Conservation (phyloP, 805 yeast species). For the Saccharomycopsis fibuligera region DNA sequence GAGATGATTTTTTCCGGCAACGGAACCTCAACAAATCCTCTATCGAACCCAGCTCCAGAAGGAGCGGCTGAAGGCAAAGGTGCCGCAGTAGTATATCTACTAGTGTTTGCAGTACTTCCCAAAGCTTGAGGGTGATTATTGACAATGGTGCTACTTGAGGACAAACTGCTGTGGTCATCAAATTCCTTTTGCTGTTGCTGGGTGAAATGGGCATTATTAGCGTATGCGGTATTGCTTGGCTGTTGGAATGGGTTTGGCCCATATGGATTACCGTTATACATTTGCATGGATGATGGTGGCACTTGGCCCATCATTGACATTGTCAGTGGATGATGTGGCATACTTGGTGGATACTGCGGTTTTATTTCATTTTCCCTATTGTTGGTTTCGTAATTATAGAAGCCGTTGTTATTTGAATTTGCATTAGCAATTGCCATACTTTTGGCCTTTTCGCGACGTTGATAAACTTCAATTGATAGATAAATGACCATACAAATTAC, state of each 20-base stretch:
- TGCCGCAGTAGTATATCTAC: not conserved
- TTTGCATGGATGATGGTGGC: not conserved
- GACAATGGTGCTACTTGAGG: not conserved
- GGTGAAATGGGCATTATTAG: not conserved
- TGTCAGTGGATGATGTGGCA: too few species aligned
- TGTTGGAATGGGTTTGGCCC: not conserved
- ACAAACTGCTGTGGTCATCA: not conserved
- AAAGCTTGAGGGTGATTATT: not conserved
- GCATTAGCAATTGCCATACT: not conserved
- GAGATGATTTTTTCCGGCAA: not conserved
- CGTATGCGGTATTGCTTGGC: not conserved
- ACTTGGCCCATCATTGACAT: not conserved
- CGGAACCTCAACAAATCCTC: not conserved
- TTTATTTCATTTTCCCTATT: too few species aligned
- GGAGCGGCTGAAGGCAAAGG: not conserved
- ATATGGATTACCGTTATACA: not conserved
- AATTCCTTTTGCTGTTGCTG: not conserved
- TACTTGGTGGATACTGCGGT: not conserved
- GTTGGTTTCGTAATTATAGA: too few species aligned
- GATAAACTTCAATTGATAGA: not conserved
- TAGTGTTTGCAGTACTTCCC: not conserved
- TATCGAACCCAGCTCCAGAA: not conserved
- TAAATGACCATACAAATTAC: not conserved
- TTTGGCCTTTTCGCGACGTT: not conserved
- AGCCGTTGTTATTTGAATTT: too few species aligned